phyloP scores from a whole-genome alignment of 106 monocot species.

The Dendrobium chrysotoxum region DNA sequence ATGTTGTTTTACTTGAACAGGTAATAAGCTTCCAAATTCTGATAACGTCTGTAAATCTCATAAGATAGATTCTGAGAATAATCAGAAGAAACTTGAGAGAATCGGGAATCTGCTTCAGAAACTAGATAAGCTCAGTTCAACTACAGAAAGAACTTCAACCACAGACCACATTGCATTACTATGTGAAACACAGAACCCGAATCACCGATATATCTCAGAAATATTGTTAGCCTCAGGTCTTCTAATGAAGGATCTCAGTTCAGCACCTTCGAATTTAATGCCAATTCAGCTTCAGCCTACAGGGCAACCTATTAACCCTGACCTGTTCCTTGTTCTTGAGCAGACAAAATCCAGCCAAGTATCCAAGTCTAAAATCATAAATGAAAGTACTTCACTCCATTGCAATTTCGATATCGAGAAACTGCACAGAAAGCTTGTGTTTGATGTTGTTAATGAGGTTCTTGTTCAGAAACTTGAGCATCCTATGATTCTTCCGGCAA shows the following conservation, averaged over 20 bases:
- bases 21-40: slow-evolving; percentile 1
- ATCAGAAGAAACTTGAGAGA: slow-evolving; percentile 41
- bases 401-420: slow-evolving; percentile 19
- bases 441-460: slow-evolving; percentile 43
- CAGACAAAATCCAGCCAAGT: slow-evolving; percentile 22
- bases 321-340: slow-evolving; percentile 58
- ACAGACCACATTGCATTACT: slow-evolving; percentile 36
- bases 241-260: slow-evolving; percentile 24
- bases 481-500: neutral
- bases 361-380: neutral
- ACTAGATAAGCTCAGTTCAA: slow-evolving; percentile 28
- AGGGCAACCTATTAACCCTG: slow-evolving; percentile 43
- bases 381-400: too few relatives aligned
- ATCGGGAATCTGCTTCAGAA: slow-evolving; percentile 48
- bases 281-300: slow-evolving; percentile 35
- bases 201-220: slow-evolving; percentile 52
- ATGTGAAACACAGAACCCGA: slow-evolving; percentile 37
- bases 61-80: slow-evolving; percentile 11
- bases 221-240: slow-evolving; percentile 53
- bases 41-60: slow-evolving; percentile 1
- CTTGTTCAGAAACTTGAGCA: slow-evolving; percentile 30
- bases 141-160: slow-evolving; percentile 6
- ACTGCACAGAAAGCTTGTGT: slow-evolving; percentile 43
- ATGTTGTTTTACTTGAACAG: slow-evolving; percentile 8
- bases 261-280: neutral